Evolutionary conservation across 345 rosid species (phyloP).

Genomic region (Cardiospermum halicacabum): DNA sequence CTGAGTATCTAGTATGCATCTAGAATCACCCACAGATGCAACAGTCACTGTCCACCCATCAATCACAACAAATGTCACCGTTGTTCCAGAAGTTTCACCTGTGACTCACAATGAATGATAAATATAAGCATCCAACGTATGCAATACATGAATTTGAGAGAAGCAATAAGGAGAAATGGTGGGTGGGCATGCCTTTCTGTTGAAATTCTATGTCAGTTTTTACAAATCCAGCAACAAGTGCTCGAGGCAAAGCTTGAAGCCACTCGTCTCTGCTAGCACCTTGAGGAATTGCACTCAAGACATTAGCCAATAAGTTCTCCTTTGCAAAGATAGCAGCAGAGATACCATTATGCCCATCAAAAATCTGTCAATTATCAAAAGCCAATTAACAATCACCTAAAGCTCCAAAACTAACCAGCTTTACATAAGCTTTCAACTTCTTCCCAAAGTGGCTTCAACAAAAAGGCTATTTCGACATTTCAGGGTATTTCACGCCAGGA

Average conservation of each 20-base stretch:
- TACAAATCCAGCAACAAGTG: slow-evolving; percentile 96
- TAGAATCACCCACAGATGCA: slow-evolving; percentile 98
- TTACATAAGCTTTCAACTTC: slow-evolving; percentile 2
- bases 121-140: slow-evolving; percentile 18
- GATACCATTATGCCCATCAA: slow-evolving; percentile 97
- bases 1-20: slow-evolving; percentile 97
- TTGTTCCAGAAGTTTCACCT: slow-evolving; percentile 99
- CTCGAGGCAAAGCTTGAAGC: slow-evolving; percentile 99
- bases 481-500: neutral
- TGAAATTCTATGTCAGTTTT: slow-evolving; percentile 99
- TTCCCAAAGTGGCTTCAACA: neutral
- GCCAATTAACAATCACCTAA: slow-evolving; percentile 14
- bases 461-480: neutral
- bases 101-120: slow-evolving; percentile 26
- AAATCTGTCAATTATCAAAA: slow-evolving; percentile 48
- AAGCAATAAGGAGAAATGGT: slow-evolving; percentile 3
- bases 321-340: slow-evolving; percentile 96
- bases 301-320: slow-evolving; percentile 72
- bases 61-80: slow-evolving; percentile 91
- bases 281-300: slow-evolving; percentile 89
- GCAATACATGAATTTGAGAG: neutral
- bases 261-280: slow-evolving; percentile 75
- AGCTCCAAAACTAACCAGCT: neutral
- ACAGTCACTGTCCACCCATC: slow-evolving; percentile 99
- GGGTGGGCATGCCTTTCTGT: slow-evolving; percentile 76